These are phyloP conservation scores for Crotalaria pallida DNA, from an alignment of 306 rosid species.

Conservation along the genomic window DNA sequence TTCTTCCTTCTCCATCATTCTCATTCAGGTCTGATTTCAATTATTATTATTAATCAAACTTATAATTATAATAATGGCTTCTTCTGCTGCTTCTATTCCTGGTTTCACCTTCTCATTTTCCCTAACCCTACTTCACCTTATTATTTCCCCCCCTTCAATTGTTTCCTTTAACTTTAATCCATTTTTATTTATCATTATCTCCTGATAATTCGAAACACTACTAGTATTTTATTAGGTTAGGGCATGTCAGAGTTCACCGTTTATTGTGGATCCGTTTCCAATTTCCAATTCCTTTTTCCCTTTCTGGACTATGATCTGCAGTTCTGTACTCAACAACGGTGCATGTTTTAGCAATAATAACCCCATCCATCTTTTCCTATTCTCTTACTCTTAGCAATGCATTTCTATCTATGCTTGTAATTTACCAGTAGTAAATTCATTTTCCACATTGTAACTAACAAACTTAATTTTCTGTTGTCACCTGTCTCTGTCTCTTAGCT, in stretches of 20 bases:
- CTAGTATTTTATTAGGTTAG: background rate
- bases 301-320: background rate
- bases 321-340: background rate
- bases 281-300: background rate
- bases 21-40: no score
- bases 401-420: background rate
- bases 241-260: background rate
- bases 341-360: background rate
- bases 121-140: slow-evolving; percentile 43
- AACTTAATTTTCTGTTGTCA: background rate
- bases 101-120: background rate
- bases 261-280: background rate
- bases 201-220: background rate
- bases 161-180: background rate
- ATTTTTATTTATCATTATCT: background rate
- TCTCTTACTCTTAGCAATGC: background rate
- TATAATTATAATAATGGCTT: background rate
- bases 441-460: background rate
- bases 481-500: background rate
- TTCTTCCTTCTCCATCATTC: no score
- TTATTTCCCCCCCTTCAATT: no score
- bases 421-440: background rate
- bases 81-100: background rate
- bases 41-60: no score
- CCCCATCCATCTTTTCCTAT: background rate